Conservation (phyloP, 2,329 filamentous ascomycete genomes). For the Phoma sp. region DNA sequence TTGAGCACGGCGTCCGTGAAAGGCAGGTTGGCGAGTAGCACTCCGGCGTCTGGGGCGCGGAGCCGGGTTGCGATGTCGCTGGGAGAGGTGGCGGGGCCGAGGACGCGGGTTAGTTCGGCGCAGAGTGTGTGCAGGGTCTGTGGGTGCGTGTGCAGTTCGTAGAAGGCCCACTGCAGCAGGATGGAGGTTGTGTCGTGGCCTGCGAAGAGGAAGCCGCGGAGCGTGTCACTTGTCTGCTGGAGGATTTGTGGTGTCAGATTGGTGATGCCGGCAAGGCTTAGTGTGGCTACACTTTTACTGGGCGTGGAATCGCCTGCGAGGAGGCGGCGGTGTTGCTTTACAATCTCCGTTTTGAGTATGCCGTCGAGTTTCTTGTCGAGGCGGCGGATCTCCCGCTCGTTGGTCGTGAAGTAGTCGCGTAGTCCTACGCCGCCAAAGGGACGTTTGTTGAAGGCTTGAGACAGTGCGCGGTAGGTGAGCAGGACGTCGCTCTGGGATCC, state of each 20-base stretch:
- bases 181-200: conserved; percentile 44
- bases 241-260: conserved; percentile 33
- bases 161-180: conserved; percentile 31
- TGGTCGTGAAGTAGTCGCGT: conserved; percentile 24
- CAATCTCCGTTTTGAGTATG: conserved; percentile 24
- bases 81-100: background rate
- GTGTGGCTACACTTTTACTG: conserved; percentile 22
- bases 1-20: conserved; percentile 53
- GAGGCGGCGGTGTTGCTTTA: conserved; percentile 14
- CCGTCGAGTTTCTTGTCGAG: conserved; percentile 20
- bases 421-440: conserved; percentile 17
- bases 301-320: background rate
- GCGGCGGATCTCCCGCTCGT: conserved; percentile 20
- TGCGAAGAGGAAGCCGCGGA: conserved; percentile 46
- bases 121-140: conserved; percentile 4
- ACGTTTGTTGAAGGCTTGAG: conserved; percentile 25
- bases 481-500: conserved; percentile 21
- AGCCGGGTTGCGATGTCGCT: background rate
- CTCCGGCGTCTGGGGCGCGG: background rate
- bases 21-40: conserved; percentile 43
- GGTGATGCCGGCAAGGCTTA: conserved; percentile 18
- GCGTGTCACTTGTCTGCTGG: conserved; percentile 39
- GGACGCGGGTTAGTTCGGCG: background rate
- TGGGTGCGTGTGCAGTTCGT: conserved; percentile 33
- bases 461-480: conserved; percentile 25